Evolutionary conservation across 75 land plant genomes (phyloP).

Genomic region (Azolla pinnata): DNA sequence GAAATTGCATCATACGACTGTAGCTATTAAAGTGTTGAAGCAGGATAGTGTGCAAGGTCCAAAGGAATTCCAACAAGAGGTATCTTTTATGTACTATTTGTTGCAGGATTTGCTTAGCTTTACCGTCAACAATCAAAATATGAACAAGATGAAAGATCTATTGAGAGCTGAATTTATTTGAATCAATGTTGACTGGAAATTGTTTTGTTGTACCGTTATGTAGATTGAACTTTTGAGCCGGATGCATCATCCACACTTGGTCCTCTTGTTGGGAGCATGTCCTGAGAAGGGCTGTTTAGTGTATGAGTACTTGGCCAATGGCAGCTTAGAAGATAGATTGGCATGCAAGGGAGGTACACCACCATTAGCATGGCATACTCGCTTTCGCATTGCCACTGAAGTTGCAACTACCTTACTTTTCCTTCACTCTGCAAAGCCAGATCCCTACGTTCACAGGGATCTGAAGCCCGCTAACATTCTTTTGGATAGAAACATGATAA

Average conservation of each 20-base stretch:
- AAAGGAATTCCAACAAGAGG: conserved; percentile 12
- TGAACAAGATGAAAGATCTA: no score
- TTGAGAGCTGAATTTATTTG: no score
- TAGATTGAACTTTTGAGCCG: conserved; percentile 59
- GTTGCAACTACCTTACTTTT: conserved; percentile 55
- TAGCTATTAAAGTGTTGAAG: conserved; percentile 13
- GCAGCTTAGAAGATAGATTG: conserved; percentile 50
- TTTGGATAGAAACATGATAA: conserved; percentile 48
- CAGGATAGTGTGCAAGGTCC: conserved; percentile 4
- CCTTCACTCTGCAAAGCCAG: conserved; percentile 56
- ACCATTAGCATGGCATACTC: conserved; percentile 52
- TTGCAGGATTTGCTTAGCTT: no score
- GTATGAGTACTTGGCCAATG: conserved; percentile 72
- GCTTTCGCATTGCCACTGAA: conserved; percentile 51
- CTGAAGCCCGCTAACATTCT: conserved; percentile 82
- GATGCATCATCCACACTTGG: conserved; percentile 54
- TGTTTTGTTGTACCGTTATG: no score
- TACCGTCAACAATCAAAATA: no score
- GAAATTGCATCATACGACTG: neutral
- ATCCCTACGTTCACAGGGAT: conserved; percentile 78
- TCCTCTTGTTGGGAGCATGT: conserved; percentile 60
- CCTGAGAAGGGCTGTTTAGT: conserved; percentile 57
- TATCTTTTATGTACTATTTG: no score
- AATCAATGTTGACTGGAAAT: no score
- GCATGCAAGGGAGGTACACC: conserved; percentile 20